Evolutionary conservation across 208 protist genomes (phyloP), one percentile per base, ranked within the genome.

Genomic region (Balamuthia mandrillaris): DNA sequence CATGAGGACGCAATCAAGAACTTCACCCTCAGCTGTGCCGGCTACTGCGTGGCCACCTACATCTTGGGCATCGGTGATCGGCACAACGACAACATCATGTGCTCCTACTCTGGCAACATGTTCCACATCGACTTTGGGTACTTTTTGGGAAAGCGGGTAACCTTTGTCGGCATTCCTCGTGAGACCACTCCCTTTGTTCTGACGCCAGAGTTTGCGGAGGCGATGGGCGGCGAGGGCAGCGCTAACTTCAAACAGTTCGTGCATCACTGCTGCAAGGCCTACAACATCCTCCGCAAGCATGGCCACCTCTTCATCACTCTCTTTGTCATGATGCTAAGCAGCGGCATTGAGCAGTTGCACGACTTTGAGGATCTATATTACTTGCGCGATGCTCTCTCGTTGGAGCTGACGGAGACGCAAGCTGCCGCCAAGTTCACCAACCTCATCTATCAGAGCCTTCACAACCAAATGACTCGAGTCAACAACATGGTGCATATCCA

Each of bases 21-120:
- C 29, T 86, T 86, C 33, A 83, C 95, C 4, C 90, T 89, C 51
- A 96, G 91, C 49, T 92, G 92, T 27, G 94, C 96, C 2, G 74
- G 90, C 21, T 98, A 98, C 91, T 87, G 93, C 65, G 94, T 98
- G 18, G 97, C 96, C n/a, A 98, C 96, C 0, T 98, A 97, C 88
- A 91, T 96, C 21, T 77, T 96, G 27, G 94, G 94, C 18, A 94
- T 96, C 27, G 94, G 93, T 56, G 90, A 96, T 68, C 47, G 95
- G 37, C 95, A 96, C 56, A 94, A 94, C 51, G 92, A 94, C 63
- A 94, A 94, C 49, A 92, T 96, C 29, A 95, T 96, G 92, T 12
- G 95, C 12, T 89, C 61, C 27, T 85, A 88, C 29, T 52, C 44
- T 33, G 94, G 94, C 2, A 81, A 91, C 31, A 68, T 96, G 7